Conservation (phyloP, 2,329 filamentous ascomycete genomes). For the Chaetomium sp. region DNA sequence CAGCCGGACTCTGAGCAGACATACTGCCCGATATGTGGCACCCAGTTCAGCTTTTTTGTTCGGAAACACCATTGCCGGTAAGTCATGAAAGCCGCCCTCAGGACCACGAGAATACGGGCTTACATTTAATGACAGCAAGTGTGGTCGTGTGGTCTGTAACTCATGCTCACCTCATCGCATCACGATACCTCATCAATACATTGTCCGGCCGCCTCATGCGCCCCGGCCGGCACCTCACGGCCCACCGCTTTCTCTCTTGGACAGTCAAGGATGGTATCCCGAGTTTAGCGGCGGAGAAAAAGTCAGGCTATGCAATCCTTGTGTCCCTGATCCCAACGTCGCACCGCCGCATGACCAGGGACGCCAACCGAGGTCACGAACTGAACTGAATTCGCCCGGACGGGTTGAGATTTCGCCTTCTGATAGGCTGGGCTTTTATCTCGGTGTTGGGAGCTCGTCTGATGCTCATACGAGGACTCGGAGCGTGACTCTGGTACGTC, state of each 20-base stretch:
- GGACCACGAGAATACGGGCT: background rate
- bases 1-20: slow-evolving; percentile 80
- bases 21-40: slow-evolving; percentile 76
- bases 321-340: slow-evolving; percentile 55
- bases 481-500: slow-evolving; percentile 46
- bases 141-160: slow-evolving; percentile 84
- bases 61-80: slow-evolving; percentile 89
- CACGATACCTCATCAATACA: slow-evolving; percentile 87
- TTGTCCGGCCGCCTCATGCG: slow-evolving; percentile 66
- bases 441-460: slow-evolving; percentile 27
- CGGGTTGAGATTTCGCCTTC: background rate
- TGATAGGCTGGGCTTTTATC: slow-evolving; percentile 32
- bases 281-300: slow-evolving; percentile 49
- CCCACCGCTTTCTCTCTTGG: slow-evolving; percentile 33
- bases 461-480: slow-evolving; percentile 36
- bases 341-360: slow-evolving; percentile 42
- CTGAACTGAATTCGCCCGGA: slow-evolving; percentile 22
- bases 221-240: slow-evolving; percentile 30
- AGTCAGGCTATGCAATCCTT: slow-evolving; percentile 56
- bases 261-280: slow-evolving; percentile 38
- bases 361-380: slow-evolving; percentile 39
- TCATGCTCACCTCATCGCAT: slow-evolving; percentile 90
- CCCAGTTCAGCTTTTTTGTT: slow-evolving; percentile 75
- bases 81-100: background rate
- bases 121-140: slow-evolving; percentile 55